Percentiles rank a stretch among this genome's conserved stretches.
Evolutionary conservation across 805 yeast species (phyloP).

Genomic region (Lipomyces yamadae): DNA sequence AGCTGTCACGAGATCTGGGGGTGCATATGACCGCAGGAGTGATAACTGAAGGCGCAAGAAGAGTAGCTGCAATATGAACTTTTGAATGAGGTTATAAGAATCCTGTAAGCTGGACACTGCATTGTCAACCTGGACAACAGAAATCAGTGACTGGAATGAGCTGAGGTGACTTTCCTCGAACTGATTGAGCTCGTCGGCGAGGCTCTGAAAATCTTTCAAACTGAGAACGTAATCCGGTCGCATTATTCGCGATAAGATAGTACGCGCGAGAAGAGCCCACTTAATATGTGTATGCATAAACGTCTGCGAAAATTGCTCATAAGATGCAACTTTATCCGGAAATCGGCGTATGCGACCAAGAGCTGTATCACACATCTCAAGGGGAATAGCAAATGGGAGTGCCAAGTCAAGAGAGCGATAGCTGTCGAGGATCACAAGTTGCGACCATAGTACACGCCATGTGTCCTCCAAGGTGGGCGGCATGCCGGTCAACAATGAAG

Average conservation of each 20-base stretch:
- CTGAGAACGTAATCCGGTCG: slow-evolving; percentile 18
- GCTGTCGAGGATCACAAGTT: slow-evolving; percentile 39
- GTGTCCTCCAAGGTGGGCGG: slow-evolving; percentile 31
- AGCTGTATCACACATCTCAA: slow-evolving; percentile 31
- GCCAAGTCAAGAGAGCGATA: slow-evolving; percentile 35
- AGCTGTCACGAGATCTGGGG: slow-evolving; percentile 15
- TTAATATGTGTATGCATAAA: slow-evolving; percentile 26
- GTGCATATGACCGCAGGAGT: slow-evolving; percentile 25
- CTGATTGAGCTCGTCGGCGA: slow-evolving; percentile 12
- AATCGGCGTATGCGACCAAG: slow-evolving; percentile 6
- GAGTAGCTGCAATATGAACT: slow-evolving; percentile 24
- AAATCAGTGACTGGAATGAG: slow-evolving; percentile 31
- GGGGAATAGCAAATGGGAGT: slow-evolving; percentile 27
- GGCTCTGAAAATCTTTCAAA: slow-evolving; percentile 12
- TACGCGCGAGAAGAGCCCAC: slow-evolving; percentile 30
- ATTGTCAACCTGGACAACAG: slow-evolving; percentile 25
- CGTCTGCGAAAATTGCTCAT: slow-evolving; percentile 25
- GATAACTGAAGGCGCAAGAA: slow-evolving; percentile 29
- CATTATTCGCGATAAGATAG: slow-evolving; percentile 16
- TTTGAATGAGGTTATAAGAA: slow-evolving; percentile 31
- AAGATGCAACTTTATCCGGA: neutral
- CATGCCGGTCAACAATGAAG: slow-evolving; percentile 32
- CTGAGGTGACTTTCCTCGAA: slow-evolving; percentile 31
- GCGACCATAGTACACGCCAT: slow-evolving; percentile 41
- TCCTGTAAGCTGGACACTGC: slow-evolving; percentile 29